These are phyloP conservation scores for Fonsecaea nubica DNA, from an alignment of 2,329 filamentous ascomycete genomes.

Conservation along the genomic window DNA sequence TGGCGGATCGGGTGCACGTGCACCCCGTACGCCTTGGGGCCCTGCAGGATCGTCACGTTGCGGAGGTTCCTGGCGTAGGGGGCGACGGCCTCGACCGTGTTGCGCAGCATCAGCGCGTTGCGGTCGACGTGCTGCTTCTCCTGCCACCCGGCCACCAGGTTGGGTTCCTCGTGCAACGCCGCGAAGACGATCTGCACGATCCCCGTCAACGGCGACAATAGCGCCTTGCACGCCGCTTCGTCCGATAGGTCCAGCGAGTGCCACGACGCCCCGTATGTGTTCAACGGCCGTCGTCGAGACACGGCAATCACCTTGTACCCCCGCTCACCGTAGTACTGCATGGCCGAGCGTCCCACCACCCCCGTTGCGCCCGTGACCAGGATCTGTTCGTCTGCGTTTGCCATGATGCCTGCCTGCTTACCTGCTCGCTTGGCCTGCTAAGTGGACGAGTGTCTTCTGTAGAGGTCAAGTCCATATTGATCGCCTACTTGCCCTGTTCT, in stretches of 20 bases:
- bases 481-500: too few relatives aligned
- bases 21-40: constrained; percentile 1
- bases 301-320: neutral
- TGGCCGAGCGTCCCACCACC: neutral
- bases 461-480: neutral
- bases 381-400: neutral
- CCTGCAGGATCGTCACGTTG: neutral
- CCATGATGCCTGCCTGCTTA: neutral
- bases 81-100: neutral
- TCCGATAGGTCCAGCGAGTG: neutral
- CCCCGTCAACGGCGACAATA: constrained; percentile 1
- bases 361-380: neutral
- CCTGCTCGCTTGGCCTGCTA: too few relatives aligned
- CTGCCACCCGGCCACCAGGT: constrained; percentile 1
- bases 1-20: constrained; percentile 4
- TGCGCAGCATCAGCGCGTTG: neutral
- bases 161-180: neutral
- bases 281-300: neutral
- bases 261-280: neutral
- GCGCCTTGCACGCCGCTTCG: neutral
- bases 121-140: neutral
- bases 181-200: constrained; percentile 2
- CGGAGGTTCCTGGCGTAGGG: neutral
- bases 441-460: neutral
- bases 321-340: neutral